Base-by-base conservation (phyloP, 805 yeast genomes). In the Candida arabinofermentans region DNA sequence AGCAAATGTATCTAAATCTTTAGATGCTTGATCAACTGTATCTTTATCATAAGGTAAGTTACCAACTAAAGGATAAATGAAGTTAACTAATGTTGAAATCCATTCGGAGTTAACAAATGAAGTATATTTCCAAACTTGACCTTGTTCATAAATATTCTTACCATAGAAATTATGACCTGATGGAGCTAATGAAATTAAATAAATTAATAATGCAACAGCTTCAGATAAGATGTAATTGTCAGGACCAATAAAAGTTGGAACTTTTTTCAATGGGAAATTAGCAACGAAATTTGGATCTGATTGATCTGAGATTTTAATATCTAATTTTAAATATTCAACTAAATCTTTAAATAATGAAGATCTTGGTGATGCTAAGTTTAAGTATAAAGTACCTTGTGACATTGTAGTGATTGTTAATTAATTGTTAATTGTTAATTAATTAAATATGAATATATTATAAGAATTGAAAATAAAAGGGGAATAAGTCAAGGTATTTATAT, bases 81-180 rank as follows among this genome's bases (percentile, higher is more conserved):
- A 74, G 24, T 48, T 58, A 46, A 73, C 75, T 40, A 71, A 48
- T 42, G 64, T 53, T 34, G 69, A 57, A 43, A 81, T 58, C 38
- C 81, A 49, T 55, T 90, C 96, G 51, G 73, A 56, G 75, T 81
- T 87, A 61, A 81, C 69, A 50, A 83, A 67, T 2, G 95, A 84
- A 62, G 79, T 57, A 96, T 95, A 89, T 68, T 72, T 78, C 55
- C 86, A 61, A 56, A 86, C 71, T 55, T 64, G 65, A 43, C 82
- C 85, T 57, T 75, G 71, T 55, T 84, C 86, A 47, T 68, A 65
- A 51, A 71, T 67, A 62, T 71, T 71, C 58, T 74, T 72, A 53
- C 96, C 96, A 36, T 38, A 51, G 41, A 75, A 69, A 80, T 73
- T 40, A 24, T 49, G 46, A n/a, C 35, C 39, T 4, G 30, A 79